Percentiles rank a stretch among this genome's conserved stretches.
Evolutionary conservation across 441 rosid species (phyloP).

Genomic region (Sinapis alba): DNA sequence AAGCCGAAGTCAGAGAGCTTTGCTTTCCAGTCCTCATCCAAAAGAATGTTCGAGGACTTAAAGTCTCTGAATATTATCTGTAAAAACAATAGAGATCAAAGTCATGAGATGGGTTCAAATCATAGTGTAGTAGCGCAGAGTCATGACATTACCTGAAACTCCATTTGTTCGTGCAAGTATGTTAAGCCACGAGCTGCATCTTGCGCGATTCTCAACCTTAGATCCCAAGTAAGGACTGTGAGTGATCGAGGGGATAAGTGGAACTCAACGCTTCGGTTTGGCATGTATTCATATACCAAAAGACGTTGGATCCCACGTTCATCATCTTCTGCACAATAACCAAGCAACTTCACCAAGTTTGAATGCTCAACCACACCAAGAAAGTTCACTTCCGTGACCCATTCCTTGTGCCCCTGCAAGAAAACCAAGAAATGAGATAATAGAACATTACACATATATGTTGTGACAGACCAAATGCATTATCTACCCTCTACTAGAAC

Average conservation of each 20-base stretch:
- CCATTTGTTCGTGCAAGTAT: constrained; percentile 95
- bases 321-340: constrained; percentile 80
- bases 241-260: constrained; percentile 53
- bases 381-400: constrained; percentile 81
- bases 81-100: not conserved
- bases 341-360: constrained; percentile 70
- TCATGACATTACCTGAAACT: constrained; percentile 66
- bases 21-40: constrained; percentile 92
- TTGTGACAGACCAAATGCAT: not conserved
- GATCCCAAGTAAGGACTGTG: constrained; percentile 72
- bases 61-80: constrained; percentile 93
- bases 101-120: constrained; percentile 4
- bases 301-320: constrained; percentile 89
- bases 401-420: constrained; percentile 70
- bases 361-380: constrained; percentile 73
- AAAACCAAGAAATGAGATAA: not conserved
- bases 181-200: constrained; percentile 92
- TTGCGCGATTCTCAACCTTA: constrained; percentile 86
- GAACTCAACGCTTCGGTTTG: constrained; percentile 62
- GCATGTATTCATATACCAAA: constrained; percentile 68
- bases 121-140: constrained; percentile 2
- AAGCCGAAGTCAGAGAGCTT: constrained; percentile 94
- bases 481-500: too few species aligned
- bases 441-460: not conserved
- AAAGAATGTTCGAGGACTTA: constrained; percentile 89